These are phyloP conservation scores for Crassisporium funariophilum DNA, from an alignment of 768 basidiomycete species.

Conservation along the genomic window DNA sequence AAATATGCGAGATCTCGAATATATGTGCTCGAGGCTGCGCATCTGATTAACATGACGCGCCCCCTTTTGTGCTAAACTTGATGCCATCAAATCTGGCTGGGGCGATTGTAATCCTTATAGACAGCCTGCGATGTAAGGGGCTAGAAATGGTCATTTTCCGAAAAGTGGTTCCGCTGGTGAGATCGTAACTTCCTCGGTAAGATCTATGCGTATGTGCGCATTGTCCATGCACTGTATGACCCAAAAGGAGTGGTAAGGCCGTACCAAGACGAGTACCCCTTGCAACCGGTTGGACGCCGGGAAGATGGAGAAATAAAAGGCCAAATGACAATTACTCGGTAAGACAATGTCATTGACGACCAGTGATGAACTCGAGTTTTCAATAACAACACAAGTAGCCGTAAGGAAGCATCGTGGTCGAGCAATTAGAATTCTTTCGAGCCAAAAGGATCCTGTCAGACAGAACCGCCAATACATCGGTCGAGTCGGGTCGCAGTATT, in stretches of 20 bases:
- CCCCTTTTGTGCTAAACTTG: conserved; percentile 2
- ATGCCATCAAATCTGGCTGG: conserved; percentile 9
- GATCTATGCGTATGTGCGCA: conserved; percentile 9
- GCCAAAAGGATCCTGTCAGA: too few relatives aligned
- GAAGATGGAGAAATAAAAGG: conserved; percentile 17
- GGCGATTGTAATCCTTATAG: background rate
- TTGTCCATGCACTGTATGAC: background rate
- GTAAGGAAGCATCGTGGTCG: too few relatives aligned
- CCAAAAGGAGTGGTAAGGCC: too few relatives aligned
- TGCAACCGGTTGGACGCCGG: conserved; percentile 26
- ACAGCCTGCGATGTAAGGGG: too few relatives aligned
- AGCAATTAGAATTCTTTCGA: too few relatives aligned
- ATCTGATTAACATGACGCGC: conserved; percentile 11
- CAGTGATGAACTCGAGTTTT: background rate
- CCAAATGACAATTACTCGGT: too few relatives aligned
- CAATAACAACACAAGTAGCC: background rate
- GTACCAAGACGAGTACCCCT: conserved; percentile 14
- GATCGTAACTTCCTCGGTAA: conserved; percentile 9
- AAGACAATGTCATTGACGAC: conserved; percentile 3
- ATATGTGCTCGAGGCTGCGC: background rate
- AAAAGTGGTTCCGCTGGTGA: too few relatives aligned
- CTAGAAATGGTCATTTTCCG: too few relatives aligned
- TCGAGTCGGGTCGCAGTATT: background rate
- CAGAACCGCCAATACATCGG: conserved; percentile 8
- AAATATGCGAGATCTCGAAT: background rate